A percentile compares a stretch with the other conserved stretches of the same genome.
These are phyloP conservation scores for Chlorella vulgaris DNA, from an alignment of 139 green algal genomes.

Conservation along the genomic window DNA sequence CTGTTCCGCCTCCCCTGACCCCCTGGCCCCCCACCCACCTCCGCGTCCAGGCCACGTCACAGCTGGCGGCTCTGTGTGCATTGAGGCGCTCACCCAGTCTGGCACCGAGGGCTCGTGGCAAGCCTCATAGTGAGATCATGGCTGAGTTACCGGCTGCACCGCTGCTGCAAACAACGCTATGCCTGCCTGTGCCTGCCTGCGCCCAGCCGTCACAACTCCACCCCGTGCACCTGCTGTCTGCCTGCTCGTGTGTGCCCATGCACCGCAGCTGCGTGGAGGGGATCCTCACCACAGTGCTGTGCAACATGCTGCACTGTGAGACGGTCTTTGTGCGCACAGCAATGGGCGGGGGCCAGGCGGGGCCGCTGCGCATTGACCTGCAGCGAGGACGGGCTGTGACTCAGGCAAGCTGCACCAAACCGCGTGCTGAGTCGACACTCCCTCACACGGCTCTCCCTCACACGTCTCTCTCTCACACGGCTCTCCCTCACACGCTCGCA, in stretches of 20 bases:
- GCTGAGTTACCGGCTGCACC: neutral
- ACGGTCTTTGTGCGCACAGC: neutral
- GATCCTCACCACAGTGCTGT: neutral
- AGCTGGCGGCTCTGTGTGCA: neutral
- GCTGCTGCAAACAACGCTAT: too few species aligned
- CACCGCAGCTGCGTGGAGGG: neutral
- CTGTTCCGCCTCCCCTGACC: too few species aligned
- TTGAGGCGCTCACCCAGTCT: neutral
- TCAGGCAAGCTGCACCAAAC: neutral
- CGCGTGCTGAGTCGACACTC: too few species aligned
- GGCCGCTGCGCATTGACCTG: neutral
- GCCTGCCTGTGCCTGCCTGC: too few species aligned
- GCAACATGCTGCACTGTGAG: neutral
- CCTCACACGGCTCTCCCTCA: too few species aligned
- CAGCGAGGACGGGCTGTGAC: neutral
- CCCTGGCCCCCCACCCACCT: neutral
- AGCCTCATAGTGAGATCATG: neutral
- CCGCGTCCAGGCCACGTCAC: neutral
- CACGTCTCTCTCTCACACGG: too few species aligned
- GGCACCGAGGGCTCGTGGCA: neutral
- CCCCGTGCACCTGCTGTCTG: neutral
- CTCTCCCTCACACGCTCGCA: too few species aligned
- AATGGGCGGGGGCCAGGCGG: neutral
- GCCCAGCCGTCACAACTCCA: too few species aligned
- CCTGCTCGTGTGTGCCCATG: too few species aligned